These are phyloP conservation scores for Chlorella ohadii DNA, from an alignment of 139 green algal species.

Conservation along the genomic window DNA sequence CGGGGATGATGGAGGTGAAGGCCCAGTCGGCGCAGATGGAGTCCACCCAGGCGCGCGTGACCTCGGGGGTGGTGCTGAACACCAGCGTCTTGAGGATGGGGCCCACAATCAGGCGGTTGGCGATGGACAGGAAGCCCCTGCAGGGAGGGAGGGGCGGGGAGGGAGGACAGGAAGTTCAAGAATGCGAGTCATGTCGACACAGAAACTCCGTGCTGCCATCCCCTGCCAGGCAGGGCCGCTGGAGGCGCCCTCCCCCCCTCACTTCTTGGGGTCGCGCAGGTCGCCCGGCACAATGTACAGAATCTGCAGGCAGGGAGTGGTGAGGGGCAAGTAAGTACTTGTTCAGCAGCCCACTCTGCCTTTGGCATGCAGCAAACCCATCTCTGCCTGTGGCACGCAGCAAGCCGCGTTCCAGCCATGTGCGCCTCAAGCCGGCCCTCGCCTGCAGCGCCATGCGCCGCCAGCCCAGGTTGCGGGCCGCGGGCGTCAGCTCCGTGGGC, in stretches of 20 bases:
- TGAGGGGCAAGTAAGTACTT: no score
- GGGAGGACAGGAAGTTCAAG: no score
- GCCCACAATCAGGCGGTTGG: conserved; percentile 80
- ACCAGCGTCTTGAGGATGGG: conserved; percentile 93
- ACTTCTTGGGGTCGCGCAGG: conserved; percentile 71
- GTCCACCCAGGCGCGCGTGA: conserved; percentile 81
- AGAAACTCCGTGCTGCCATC: no score
- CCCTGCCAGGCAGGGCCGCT: no score
- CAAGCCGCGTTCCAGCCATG: no score
- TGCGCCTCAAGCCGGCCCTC: no score
- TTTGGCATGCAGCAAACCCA: no score
- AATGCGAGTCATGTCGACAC: no score
- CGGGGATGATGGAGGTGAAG: conserved; percentile 90
- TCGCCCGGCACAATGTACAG: conserved; percentile 88
- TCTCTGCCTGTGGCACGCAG: no score
- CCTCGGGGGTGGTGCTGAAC: conserved; percentile 74
- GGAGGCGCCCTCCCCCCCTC: background rate
- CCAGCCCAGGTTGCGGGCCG: conserved; percentile 75
- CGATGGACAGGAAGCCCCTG: conserved; percentile 72
- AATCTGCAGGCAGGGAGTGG: conserved; percentile 64
- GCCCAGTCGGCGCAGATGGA: conserved; percentile 79
- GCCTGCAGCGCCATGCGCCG: conserved; percentile 80
- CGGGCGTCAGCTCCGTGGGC: conserved; percentile 45
- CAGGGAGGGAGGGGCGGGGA: background rate
- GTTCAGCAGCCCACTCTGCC: no score